Evolutionary conservation across 768 basidiomycete genomes (phyloP), one percentile per base, ranked within the genome.

Genomic region (Serendipita indica): DNA sequence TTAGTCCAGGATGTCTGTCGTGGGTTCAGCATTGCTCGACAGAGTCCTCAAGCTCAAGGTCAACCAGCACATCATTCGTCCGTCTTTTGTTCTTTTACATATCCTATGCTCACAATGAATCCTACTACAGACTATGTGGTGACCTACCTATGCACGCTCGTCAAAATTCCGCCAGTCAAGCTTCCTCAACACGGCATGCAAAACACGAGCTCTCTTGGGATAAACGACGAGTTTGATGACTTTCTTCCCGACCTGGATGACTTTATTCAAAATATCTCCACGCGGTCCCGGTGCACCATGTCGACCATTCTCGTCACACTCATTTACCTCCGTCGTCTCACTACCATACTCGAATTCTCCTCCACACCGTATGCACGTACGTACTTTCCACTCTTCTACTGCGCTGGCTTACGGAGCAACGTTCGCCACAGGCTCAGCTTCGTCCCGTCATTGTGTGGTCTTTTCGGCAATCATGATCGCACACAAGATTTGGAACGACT

Each of bases 401-500:
- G 27, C 18, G 16, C 7, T 25, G 16, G 27, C 5, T 43, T n/a
- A 37, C 16, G 7, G 41, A n/a, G 6, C 5, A 43, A 7, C 16
- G 6, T 43, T 43, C 16, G n/a, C 49, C n/a, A 7, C 49, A 27
- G 49, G 22, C 22, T 22, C 20, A n/a, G 22, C 49, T 6, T 54
- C 20, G 7, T 54, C 49, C 5, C 49, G 49, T 30, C 49, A 54
- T n/a, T 28, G 49, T 10, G 22, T 54, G 7, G 49, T 27, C 2
- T 54, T 54, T 27, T 27, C 49, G 20, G 22, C 49, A 1, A 16
- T 54, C 30, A 54, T 54, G 49, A 54, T 54, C 30, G 20, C 49
- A 16, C 49, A 54, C 22, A 54, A 54, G 49, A 27, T 54, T 7
- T 54, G 20, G 20, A 54, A 54, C 22, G 49, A 54, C 22, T 54